Percentiles rank a stretch among this genome's conserved stretches.
These are phyloP conservation scores for Pichia membranifaciens DNA, from an alignment of 805 yeast species.

Conservation along the genomic window DNA sequence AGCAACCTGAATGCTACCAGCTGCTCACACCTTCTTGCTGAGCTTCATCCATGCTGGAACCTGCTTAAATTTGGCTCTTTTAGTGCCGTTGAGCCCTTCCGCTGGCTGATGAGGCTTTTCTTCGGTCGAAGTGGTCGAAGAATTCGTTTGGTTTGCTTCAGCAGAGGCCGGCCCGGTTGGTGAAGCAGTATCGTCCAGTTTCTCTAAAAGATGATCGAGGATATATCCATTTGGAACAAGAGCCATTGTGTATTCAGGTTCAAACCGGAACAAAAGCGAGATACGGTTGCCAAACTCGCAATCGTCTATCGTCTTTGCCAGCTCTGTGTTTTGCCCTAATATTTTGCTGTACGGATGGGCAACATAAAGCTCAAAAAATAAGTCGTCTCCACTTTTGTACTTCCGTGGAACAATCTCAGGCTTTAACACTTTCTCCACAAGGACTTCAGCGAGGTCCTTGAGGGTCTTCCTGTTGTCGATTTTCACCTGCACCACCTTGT, in stretches of 20 bases:
- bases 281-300: slow-evolving; percentile 37
- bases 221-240: not conserved
- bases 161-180: too few species aligned
- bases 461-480: slow-evolving; percentile 40
- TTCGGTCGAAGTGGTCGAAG: too few species aligned
- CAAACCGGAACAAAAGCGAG: slow-evolving; percentile 18
- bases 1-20: too few species aligned
- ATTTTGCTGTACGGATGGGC: slow-evolving; percentile 44
- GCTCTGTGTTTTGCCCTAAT: slow-evolving; percentile 18
- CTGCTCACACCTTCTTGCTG: slow-evolving; percentile 21
- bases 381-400: slow-evolving; percentile 17
- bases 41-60: slow-evolving; percentile 32
- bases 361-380: slow-evolving; percentile 32
- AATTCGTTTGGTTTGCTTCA: too few species aligned
- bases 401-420: slow-evolving; percentile 24
- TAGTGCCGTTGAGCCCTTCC: not conserved
- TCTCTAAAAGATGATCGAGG: slow-evolving; percentile 1
- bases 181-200: not conserved
- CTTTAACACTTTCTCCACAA: slow-evolving; percentile 24
- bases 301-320: slow-evolving; percentile 31
- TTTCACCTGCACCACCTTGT: slow-evolving; percentile 43
- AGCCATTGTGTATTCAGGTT: not conserved
- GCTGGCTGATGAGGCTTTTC: too few species aligned
- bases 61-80: slow-evolving; percentile 16
- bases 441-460: slow-evolving; percentile 19